These are phyloP conservation scores for Zygnema circumcarinatum DNA, from an alignment of 139 green algal genomes.

Conservation along the genomic window DNA sequence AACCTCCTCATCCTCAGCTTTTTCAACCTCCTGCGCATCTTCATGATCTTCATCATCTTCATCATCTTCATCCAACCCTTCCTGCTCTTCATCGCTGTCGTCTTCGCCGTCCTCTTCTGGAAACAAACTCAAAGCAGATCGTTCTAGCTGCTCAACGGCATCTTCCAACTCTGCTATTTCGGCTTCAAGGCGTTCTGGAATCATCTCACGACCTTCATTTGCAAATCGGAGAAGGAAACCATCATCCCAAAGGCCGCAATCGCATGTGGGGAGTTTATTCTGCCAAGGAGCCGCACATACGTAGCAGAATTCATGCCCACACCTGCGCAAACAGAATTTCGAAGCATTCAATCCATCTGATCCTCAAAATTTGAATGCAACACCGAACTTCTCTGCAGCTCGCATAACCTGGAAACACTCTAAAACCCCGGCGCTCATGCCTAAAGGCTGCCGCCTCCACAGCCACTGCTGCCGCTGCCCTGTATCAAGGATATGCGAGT, in stretches of 20 bases:
- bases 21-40: neutral
- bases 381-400: neutral
- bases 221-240: neutral
- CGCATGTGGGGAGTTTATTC: neutral
- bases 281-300: neutral
- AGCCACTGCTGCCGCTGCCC: no score
- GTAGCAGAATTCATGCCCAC: slow-evolving; percentile 33
- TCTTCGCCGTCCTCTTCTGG: neutral
- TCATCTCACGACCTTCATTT: no score
- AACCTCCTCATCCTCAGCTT: neutral
- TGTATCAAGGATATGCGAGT: neutral
- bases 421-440: no score
- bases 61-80: neutral
- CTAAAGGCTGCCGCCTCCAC: no score
- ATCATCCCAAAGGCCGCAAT: slow-evolving; percentile 18
- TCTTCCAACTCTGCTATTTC: no score
- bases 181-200: no score
- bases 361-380: neutral
- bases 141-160: neutral
- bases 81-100: neutral
- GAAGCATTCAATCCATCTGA: neutral
- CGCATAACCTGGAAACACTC: neutral
- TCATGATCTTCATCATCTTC: neutral
- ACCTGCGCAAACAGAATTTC: neutral
- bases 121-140: no score